phyloP scores from a whole-genome alignment of 345 rosid species.

The Syzygium aromaticum region DNA sequence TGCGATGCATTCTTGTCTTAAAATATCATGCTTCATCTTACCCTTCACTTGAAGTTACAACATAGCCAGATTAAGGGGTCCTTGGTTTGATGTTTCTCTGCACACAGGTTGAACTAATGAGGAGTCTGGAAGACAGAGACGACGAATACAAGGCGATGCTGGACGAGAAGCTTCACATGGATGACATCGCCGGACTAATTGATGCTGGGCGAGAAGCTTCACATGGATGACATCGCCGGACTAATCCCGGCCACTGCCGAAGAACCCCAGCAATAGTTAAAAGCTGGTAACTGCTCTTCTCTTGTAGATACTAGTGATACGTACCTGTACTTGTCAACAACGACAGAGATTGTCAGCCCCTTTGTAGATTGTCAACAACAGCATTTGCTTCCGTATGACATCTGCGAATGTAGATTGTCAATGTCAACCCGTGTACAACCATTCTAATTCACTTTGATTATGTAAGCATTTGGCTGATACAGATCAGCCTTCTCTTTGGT shows the following conservation, averaged over 20 bases:
- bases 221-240: slow-evolving; percentile 32
- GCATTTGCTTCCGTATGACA: no score
- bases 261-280: background rate
- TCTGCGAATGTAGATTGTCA: background rate
- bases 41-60: background rate
- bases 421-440: background rate
- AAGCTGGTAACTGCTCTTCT: background rate
- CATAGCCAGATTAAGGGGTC: background rate
- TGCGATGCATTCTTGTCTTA: background rate
- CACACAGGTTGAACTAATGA: slow-evolving; percentile 65
- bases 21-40: background rate
- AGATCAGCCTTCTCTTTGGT: no score
- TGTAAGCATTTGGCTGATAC: background rate
- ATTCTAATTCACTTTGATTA: background rate
- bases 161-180: slow-evolving; percentile 56
- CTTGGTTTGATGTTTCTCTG: background rate
- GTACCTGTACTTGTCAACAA: background rate
- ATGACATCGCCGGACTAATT: slow-evolving; percentile 41
- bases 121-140: slow-evolving; percentile 61
- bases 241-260: slow-evolving; percentile 28
- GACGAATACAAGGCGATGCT: slow-evolving; percentile 39
- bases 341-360: background rate
- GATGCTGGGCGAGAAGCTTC: slow-evolving; percentile 61
- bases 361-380: background rate
- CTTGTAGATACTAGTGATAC: background rate